phyloP scores from a whole-genome alignment of 2,329 filamentous ascomycete genomes.

The Trichophyton verrucosum region DNA sequence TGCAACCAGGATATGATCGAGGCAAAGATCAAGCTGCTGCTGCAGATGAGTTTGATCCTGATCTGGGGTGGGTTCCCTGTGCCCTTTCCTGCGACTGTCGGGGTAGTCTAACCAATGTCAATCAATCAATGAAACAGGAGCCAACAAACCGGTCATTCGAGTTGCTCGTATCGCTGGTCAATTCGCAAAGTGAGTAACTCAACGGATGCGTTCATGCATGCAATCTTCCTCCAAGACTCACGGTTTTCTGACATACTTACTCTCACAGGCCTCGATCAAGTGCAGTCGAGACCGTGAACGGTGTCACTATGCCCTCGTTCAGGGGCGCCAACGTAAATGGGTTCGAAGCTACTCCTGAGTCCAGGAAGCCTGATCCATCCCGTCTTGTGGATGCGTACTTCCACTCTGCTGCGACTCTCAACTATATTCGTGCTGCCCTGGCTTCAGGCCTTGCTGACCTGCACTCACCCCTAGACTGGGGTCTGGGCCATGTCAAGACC shows the following conservation, averaged over 20 bases:
- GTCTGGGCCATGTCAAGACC: constrained; percentile 78
- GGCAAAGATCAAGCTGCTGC: constrained; percentile 86
- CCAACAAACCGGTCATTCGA: constrained; percentile 69
- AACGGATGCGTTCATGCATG: too few species aligned
- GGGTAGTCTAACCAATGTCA: constrained; percentile 6
- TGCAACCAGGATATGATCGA: constrained; percentile 82
- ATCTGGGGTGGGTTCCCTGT: constrained; percentile 56
- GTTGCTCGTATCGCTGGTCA: constrained; percentile 95
- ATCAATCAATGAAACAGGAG: constrained; percentile 22
- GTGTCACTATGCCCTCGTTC: constrained; percentile 75
- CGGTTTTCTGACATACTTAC: constrained; percentile 5
- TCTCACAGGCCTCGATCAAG: constrained; percentile 60
- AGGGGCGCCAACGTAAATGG: constrained; percentile 93
- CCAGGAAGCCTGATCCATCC: constrained; percentile 67
- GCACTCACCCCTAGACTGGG: constrained; percentile 89
- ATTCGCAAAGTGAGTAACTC: constrained; percentile 59
- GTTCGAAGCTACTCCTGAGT: constrained; percentile 51
- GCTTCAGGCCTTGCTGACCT: constrained; percentile 85
- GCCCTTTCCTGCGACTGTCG: neutral
- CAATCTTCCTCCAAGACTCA: constrained; percentile 3
- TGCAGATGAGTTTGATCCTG: constrained; percentile 93
- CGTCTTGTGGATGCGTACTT: constrained; percentile 87
- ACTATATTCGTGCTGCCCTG: constrained; percentile 77
- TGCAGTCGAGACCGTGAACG: constrained; percentile 69
- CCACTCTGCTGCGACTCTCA: constrained; percentile 85